Evolutionary conservation across 1,139 yeast genomes (phyloP), one percentile per base, ranked within the genome.

Genomic region (Taphrina flavorubra): DNA sequence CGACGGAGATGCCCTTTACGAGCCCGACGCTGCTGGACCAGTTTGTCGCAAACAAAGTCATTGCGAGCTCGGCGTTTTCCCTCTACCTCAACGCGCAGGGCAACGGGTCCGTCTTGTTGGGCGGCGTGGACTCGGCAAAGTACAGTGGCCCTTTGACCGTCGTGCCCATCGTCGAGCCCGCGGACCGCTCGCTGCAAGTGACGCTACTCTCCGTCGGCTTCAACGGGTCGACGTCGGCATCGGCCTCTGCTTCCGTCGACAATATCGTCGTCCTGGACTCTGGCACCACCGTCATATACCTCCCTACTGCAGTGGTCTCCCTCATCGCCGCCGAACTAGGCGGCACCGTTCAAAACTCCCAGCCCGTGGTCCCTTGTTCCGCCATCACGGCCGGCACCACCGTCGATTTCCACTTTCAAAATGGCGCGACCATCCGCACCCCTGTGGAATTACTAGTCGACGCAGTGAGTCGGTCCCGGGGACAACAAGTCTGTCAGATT

Each of bases 261-360:
- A 68, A 51, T 20, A 47, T 47, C 16, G 78, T 83, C 0, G 88
- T 85, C 4, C 74, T 85, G 55, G 92, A 87, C 76, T 83, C 89
- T 1, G 92, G 92, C 66, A 82, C 90, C 16, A 83, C 90, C 1
- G 76, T 83, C 60, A 80, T 86, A n/a, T 81, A 80, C 71, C 75
- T 85, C 0, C 89, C 90, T 13, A 51, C 72, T 0, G 71, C 70
- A 11, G 72, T 83, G 53, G 76, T 83, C 14, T 70, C 75, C 3
- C 71, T 76, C 5, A 76, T 87, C 69, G 85, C 84, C 0, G 66
- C 70, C 1, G 64, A 74, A 0, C 71, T 84, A 6, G 79, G 81
- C 56, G 83, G 84, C 3, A 56, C 72, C 1, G 64, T 62, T 39
- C 49, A 25, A 13, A 62, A 73, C 49, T 70, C 73, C 20, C 70